Evolutionary conservation across 2,329 filamentous ascomycete genomes (phyloP).

Genomic region (Xylariaceae sp.): DNA sequence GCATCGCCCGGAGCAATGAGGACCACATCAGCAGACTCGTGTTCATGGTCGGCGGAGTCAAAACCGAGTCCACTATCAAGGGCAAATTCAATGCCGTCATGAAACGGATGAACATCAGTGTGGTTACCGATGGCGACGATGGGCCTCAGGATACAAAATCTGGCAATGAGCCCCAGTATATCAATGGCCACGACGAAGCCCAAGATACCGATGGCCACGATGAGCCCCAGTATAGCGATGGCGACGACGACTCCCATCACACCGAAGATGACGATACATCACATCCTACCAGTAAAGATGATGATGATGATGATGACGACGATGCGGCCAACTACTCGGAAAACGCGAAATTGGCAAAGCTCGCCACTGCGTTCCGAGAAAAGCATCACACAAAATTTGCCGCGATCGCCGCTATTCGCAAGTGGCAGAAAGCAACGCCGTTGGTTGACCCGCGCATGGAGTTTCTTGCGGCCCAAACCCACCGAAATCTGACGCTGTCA

Average conservation of each 20-base stretch:
- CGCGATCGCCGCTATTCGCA: not conserved
- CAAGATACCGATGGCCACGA: slow-evolving; percentile 2
- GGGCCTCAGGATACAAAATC: slow-evolving; percentile 25
- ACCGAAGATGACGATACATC: too few species aligned
- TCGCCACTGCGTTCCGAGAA: not conserved
- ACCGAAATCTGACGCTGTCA: slow-evolving; percentile 22
- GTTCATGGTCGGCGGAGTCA: slow-evolving; percentile 66
- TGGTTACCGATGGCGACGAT: slow-evolving; percentile 52
- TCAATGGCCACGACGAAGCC: slow-evolving; percentile 7
- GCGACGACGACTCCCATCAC: not conserved
- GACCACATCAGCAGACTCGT: slow-evolving; percentile 70
- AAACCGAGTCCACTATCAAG: slow-evolving; percentile 49
- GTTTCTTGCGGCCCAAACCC: slow-evolving; percentile 6
- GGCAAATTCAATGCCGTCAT: slow-evolving; percentile 66
- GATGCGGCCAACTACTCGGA: slow-evolving; percentile 2
- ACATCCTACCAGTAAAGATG: too few species aligned
- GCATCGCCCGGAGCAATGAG: slow-evolving; percentile 64
- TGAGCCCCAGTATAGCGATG: slow-evolving; percentile 1
- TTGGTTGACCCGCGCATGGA: slow-evolving; percentile 13
- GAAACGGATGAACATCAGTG: slow-evolving; percentile 59
- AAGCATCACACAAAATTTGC: not conserved
- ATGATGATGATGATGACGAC: not conserved
- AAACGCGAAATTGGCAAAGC: not conserved
- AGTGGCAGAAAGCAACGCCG: not conserved
- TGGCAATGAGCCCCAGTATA: slow-evolving; percentile 10